Evolutionary conservation across 768 basidiomycete genomes (phyloP), one percentile per base, ranked within the genome.

Genomic region (Xerocomellus dryophilus): DNA sequence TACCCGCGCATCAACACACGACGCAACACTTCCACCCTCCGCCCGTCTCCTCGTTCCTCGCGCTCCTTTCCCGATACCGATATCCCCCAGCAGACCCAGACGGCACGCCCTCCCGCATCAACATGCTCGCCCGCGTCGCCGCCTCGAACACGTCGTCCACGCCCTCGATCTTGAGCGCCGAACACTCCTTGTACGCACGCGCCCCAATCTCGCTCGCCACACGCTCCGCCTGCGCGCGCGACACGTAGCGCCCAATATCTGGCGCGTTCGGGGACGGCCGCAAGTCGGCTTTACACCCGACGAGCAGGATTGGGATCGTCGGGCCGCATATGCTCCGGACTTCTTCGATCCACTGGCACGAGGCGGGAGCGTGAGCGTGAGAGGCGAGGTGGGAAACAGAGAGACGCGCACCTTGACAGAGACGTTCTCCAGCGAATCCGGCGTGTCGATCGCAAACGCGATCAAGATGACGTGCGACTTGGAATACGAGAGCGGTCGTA

Each of bases 391-490:
- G 29, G 29, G 8, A 15, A 21, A 23, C 23, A 23, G 27, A 7
- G 4, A 2, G 7, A 12, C 2, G 1, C 75, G 51, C 65, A 88
- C 94, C 83, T 98, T 98, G 59, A 86, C 85, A 20, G 86, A 81
- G 20, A 98, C 96, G 75, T 98, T 98, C 61, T 98, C 95, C 53
- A 98, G 77, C 36, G 93, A 96, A 74, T 98, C 97, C 21, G 93
- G 93, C 35, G 93, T 93, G 73, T 98, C 96, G 64, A 98, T 85
- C 46, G 93, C 83, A 69, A 95, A 99, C 42, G 95, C 95, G 66
- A 99, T 98, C 60, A 99, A 84, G 68, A 99, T 97, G 65, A 99
- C 92, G 73, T 99, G 97, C 56, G 96, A 97, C 77, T 97, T 93
- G 49, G 94, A 93, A 74, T 98, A 98, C 43, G 94, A 97, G 73